Percentiles rank a stretch among this genome's conserved stretches.
Evolutionary conservation across 1,284 basidiomycete genomes (phyloP).

Genomic region (Takashimella tepidaria): DNA sequence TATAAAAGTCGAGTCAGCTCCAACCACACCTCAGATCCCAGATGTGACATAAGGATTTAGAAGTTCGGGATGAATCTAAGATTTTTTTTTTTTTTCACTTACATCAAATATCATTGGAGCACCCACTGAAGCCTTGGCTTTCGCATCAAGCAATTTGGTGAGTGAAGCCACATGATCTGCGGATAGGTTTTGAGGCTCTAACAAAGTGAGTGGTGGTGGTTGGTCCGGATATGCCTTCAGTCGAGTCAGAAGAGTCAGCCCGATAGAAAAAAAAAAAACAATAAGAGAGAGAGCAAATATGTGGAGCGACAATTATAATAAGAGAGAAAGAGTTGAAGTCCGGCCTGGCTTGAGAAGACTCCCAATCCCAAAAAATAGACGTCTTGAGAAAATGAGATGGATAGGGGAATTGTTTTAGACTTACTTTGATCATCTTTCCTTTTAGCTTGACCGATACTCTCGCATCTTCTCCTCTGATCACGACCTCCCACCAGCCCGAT

Average conservation of each 20-base stretch:
- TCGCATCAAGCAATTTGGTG: slow-evolving; percentile 34
- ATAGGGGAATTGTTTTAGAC: too few relatives aligned
- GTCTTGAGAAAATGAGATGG: too few relatives aligned
- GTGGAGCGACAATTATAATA: background rate
- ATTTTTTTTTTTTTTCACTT: too few relatives aligned
- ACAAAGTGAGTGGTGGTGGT: slow-evolving; percentile 32
- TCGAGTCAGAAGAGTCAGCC: slow-evolving; percentile 1
- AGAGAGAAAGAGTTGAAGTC: background rate
- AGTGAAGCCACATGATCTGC: slow-evolving; percentile 35
- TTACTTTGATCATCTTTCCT: slow-evolving; percentile 40
- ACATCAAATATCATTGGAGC: slow-evolving; percentile 46
- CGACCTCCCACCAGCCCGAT: slow-evolving; percentile 43
- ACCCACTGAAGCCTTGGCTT: slow-evolving; percentile 34
- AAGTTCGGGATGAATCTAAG: background rate
- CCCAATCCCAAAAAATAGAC: too few relatives aligned
- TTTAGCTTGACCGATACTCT: slow-evolving; percentile 38
- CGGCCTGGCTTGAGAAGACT: too few relatives aligned
- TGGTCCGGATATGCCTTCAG: slow-evolving; percentile 39
- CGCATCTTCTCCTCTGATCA: slow-evolving; percentile 30
- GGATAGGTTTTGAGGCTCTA: slow-evolving; percentile 35
- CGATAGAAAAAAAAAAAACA: too few relatives aligned
- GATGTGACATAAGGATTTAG: background rate
- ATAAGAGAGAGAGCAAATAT: too few relatives aligned
- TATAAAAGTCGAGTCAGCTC: slow-evolving; percentile 1
- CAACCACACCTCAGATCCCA: too few relatives aligned